Evolutionary conservation across 2,329 filamentous ascomycete genomes (phyloP).

Genomic region (Trichoderma brevicompactum): DNA sequence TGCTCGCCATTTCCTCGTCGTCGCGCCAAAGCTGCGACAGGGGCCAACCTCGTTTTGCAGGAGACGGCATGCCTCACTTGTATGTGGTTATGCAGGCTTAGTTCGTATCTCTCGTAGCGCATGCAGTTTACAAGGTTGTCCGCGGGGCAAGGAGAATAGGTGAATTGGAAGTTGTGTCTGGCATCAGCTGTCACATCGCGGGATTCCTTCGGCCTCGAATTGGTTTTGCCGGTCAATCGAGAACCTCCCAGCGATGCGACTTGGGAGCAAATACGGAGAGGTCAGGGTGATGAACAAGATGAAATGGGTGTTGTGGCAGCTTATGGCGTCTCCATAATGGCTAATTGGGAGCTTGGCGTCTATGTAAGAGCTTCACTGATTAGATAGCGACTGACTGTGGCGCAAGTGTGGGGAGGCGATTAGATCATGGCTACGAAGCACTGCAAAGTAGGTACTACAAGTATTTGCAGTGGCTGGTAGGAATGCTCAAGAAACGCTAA

Average conservation of each 20-base stretch:
- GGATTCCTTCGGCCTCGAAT: background rate
- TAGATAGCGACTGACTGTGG: conserved; percentile 8
- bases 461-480: background rate
- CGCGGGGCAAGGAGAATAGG: background rate
- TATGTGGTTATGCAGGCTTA: background rate
- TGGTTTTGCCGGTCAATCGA: background rate
- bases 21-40: conserved; percentile 50
- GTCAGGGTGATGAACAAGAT: background rate
- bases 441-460: background rate
- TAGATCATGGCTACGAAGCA: background rate
- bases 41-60: conserved; percentile 39
- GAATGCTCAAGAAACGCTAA: background rate
- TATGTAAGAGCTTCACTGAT: background rate
- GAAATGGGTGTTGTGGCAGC: conserved; percentile 25
- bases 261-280: background rate
- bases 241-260: background rate
- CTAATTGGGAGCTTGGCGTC: background rate
- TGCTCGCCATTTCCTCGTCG: conserved; percentile 62
- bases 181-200: conserved; percentile 14
- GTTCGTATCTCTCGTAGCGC: too few species aligned
- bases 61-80: conserved; percentile 12
- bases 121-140: too few species aligned
- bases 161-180: background rate
- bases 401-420: background rate
- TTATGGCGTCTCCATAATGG: conserved; percentile 2